phyloP scores from a whole-genome alignment of 306 rosid species.

The Fragaria ananassa region DNA sequence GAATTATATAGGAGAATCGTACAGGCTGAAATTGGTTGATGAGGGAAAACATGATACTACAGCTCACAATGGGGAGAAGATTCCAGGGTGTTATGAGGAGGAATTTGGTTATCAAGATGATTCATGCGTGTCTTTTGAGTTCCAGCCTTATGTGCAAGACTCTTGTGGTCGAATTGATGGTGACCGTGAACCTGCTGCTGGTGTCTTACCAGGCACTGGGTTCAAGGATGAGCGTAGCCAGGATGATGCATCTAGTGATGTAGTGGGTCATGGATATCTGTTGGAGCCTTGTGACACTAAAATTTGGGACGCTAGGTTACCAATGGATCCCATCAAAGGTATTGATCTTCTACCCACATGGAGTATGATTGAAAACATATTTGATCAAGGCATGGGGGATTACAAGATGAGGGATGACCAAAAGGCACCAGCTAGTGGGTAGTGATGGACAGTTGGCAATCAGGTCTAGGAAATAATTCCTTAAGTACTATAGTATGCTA shows the following conservation, averaged over 20 bases:
- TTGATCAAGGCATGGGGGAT: constrained; percentile 35
- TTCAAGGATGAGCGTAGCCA: constrained; percentile 28
- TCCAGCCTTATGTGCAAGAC: constrained; percentile 20
- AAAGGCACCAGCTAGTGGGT: constrained; percentile 21
- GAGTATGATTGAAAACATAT: constrained; percentile 56
- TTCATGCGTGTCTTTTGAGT: constrained; percentile 42
- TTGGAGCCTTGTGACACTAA: constrained; percentile 37
- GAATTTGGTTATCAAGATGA: constrained; percentile 37
- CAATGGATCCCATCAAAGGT: constrained; percentile 25
- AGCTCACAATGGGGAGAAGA: constrained; percentile 22
- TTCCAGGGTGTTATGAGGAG: constrained; percentile 17
- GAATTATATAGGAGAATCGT: constrained; percentile 12
- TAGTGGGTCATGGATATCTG: constrained; percentile 32
- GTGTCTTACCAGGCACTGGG: constrained; percentile 28
- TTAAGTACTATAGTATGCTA: not conserved
- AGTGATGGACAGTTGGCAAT: not conserved
- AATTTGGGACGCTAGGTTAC: constrained; percentile 47
- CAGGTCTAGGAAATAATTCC: not conserved
- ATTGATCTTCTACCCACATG: constrained; percentile 49
- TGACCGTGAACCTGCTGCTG: constrained; percentile 7
- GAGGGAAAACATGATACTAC: constrained; percentile 19
- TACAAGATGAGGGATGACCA: constrained; percentile 28
- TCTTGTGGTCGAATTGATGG: constrained; percentile 27
- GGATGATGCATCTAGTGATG: constrained; percentile 24
- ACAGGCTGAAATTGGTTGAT: constrained; percentile 14